Evolutionary conservation across 179 eudicot species (phyloP).

Genomic region (Silene noctiflora): DNA sequence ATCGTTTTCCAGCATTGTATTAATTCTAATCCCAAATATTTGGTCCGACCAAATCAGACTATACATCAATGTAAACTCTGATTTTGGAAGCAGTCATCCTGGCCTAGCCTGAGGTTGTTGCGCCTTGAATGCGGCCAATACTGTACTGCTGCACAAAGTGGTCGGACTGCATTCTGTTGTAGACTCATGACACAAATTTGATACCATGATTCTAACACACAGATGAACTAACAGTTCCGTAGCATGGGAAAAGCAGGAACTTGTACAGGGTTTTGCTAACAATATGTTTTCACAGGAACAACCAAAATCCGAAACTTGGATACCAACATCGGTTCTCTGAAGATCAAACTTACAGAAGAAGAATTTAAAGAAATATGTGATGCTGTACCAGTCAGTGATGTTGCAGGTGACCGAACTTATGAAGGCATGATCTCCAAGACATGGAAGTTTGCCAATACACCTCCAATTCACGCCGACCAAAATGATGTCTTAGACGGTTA

Average conservation of each 20-base stretch:
- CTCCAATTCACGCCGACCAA: constrained; percentile 17
- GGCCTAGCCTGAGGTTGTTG: too few relatives aligned
- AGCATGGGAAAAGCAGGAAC: too few relatives aligned
- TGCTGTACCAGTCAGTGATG: constrained; percentile 48
- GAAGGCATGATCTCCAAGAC: constrained; percentile 29
- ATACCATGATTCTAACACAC: too few relatives aligned
- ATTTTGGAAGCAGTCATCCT: too few relatives aligned
- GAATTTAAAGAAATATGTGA: constrained; percentile 43
- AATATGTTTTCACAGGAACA: constrained; percentile 35
- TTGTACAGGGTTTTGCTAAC: not conserved
- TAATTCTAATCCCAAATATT: not conserved
- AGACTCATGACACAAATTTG: too few relatives aligned
- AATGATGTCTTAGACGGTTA: not conserved
- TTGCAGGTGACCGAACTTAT: constrained; percentile 43
- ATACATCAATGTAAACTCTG: too few relatives aligned
- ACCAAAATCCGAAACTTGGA: constrained; percentile 54
- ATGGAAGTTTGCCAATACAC: constrained; percentile 50
- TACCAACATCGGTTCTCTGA: constrained; percentile 42
- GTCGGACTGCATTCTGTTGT: too few relatives aligned
- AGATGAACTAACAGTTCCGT: too few relatives aligned
- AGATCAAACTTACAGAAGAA: constrained; percentile 41
- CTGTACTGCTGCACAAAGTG: too few relatives aligned
- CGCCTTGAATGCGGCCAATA: too few relatives aligned
- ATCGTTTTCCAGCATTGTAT: not conserved
- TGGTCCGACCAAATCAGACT: not conserved